Base-by-base conservation (phyloP, 73 alveolate species). In the Uronychia binucleata region DNA sequence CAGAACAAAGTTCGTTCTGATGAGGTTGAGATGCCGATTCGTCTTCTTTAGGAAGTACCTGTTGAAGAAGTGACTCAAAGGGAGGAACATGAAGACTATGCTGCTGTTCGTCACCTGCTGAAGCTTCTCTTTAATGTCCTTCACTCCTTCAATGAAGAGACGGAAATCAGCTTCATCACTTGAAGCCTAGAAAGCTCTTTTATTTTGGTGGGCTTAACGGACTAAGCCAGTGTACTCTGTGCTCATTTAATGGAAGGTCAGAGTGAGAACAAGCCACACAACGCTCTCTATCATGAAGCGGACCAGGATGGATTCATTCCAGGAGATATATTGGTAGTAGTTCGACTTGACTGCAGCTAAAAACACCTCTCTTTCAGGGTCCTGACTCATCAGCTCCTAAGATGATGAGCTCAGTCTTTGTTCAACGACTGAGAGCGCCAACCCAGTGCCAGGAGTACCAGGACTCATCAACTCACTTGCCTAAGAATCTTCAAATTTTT, bases 221-320 rank as follows among this genome's bases (percentile, higher is more conserved):
- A 75, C 81, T 28, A 58, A 8, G 5, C 81, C 27, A 28, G 81
- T 75, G 27, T 75, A 75, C 1, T 1, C 5, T 1, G 81, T 26
- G 1, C 19, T 28, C 32, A 75, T 26, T 30, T 13, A 5, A 8
- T 26, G 58, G 32, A 26, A 26, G 5, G 30, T 75, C 25, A 75
- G 28, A 27, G 81, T 32, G 28, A 75, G 32, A 26, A 32, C 30
- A 28, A 75, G 27, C 29, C 28, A 30, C 19, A 75, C 30, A 5
- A 75, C 27, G 5, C 81, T 32, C 27, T 75, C 81, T 5, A 75
- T 5, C 46, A 32, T 75, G 32, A 75, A 75, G 27, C 81, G 25
- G 19, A 75, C 81, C 5, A 75, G 30, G 58, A 75, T 75, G 5
- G 81, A 75, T 35, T 75, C 81, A 28, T 32, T 75, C 81, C 81